Percentiles rank a stretch among this genome's conserved stretches.
phyloP scores from a whole-genome alignment of 1,139 yeast species.

The Magnusiomyces paraingens region DNA sequence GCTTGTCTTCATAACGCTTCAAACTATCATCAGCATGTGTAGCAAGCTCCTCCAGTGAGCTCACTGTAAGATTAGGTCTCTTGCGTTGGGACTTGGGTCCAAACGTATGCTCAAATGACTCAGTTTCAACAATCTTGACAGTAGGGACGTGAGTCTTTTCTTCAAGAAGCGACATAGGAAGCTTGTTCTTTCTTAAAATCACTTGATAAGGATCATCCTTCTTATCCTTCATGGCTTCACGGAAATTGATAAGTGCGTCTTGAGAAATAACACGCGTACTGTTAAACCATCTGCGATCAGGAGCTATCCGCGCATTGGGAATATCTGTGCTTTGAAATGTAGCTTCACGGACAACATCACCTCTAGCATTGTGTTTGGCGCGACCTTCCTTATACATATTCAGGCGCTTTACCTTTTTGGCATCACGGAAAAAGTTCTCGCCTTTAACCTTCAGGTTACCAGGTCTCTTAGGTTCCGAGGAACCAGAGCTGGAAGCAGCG shows the following conservation, averaged over 20 bases:
- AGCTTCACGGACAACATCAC: conserved; percentile 84
- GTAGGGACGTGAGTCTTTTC: conserved; percentile 70
- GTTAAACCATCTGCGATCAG: conserved; percentile 96
- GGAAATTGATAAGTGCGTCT: conserved; percentile 88
- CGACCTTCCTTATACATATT: conserved; percentile 91
- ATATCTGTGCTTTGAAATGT: conserved; percentile 80
- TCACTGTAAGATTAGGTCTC: conserved; percentile 74
- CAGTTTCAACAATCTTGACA: conserved; percentile 81
- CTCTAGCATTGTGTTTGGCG: conserved; percentile 78
- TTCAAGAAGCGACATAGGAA: conserved; percentile 91
- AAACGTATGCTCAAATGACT: conserved; percentile 71
- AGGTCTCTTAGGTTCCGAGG: conserved; percentile 14
- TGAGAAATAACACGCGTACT: conserved; percentile 96
- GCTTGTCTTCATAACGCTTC: conserved; percentile 61
- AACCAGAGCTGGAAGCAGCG: conserved; percentile 61
- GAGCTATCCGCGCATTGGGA: conserved; percentile 91
- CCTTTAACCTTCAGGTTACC: conserved; percentile 94
- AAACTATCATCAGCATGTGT: conserved; percentile 52
- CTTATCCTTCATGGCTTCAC: conserved; percentile 90
- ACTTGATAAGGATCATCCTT: conserved; percentile 85
- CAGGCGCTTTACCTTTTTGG: conserved; percentile 81
- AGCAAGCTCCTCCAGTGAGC: conserved; percentile 79
- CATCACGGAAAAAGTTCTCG: conserved; percentile 91
- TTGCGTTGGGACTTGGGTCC: conserved; percentile 96
- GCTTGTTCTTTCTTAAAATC: conserved; percentile 76